Percentiles rank a stretch among this genome's conserved stretches.
These are phyloP conservation scores for Pythium sp. DNA, from an alignment of 352 stramenopile species.

Conservation along the genomic window DNA sequence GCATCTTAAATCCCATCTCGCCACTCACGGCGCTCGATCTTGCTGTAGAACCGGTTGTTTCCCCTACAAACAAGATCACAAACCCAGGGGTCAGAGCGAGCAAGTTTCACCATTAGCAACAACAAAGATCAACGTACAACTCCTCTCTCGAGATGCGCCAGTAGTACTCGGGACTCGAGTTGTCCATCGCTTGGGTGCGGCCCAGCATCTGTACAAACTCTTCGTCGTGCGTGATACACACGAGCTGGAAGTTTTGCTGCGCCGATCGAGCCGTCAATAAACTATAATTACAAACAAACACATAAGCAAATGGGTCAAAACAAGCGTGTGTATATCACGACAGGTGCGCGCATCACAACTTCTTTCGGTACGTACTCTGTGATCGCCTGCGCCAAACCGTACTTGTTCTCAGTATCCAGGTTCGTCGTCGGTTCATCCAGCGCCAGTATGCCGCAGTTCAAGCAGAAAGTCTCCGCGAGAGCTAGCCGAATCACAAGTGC, in stretches of 20 bases:
- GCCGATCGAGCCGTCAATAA: constrained; percentile 93
- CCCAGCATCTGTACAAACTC: constrained; percentile 90
- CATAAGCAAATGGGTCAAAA: not conserved
- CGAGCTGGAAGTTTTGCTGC: constrained; percentile 99
- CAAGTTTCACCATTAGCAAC: constrained; percentile 3
- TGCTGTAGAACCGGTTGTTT: constrained; percentile 82
- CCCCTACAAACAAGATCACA: constrained; percentile 32
- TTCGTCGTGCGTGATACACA: constrained; percentile 99
- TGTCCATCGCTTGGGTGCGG: constrained; percentile 72
- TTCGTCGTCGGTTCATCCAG: constrained; percentile 99
- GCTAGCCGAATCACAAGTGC: constrained; percentile 97
- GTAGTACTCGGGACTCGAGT: constrained; percentile 77
- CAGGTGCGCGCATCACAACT: not conserved
- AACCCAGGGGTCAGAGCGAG: not conserved
- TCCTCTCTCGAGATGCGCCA: constrained; percentile 82
- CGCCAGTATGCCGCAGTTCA: constrained; percentile 98
- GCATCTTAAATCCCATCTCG: constrained; percentile 34
- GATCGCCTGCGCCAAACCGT: constrained; percentile 85
- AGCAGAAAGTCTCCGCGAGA: constrained; percentile 98
- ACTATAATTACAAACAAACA: constrained; percentile 27
- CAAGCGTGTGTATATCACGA: not conserved
- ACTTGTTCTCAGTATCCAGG: constrained; percentile 97
- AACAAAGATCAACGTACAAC: constrained; percentile 43
- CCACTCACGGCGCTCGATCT: constrained; percentile 78
- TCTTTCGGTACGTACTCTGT: constrained; percentile 60